phyloP scores from a whole-genome alignment of 2,329 filamentous ascomycete species.

The Pseudogymnoascus sp. region DNA sequence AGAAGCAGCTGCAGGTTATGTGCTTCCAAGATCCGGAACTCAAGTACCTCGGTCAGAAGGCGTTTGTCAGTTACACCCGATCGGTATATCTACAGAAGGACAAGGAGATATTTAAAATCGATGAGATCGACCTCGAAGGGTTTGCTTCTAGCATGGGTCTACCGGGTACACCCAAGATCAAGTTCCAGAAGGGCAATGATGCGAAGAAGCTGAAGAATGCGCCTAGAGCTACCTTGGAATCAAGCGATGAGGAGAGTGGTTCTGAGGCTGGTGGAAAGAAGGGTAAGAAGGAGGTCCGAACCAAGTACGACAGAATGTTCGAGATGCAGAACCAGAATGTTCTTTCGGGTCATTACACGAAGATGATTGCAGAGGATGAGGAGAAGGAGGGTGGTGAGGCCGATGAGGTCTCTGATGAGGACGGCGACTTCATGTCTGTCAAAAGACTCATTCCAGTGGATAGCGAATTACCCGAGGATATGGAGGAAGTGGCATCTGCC shows the following conservation, averaged over 20 bases:
- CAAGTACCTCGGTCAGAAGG: conserved; percentile 93
- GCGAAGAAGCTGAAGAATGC: conserved; percentile 83
- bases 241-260: conserved; percentile 47
- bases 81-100: conserved; percentile 84
- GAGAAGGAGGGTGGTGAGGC: conserved; percentile 36
- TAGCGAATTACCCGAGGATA: conserved; percentile 40
- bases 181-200: conserved; percentile 84
- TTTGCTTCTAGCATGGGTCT: conserved; percentile 81
- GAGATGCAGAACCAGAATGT: conserved; percentile 94
- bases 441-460: conserved; percentile 77
- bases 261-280: conserved; percentile 45
- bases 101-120: conserved; percentile 82
- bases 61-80: conserved; percentile 82
- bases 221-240: conserved; percentile 57
- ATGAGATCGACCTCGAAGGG: conserved; percentile 74
- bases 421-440: conserved; percentile 79
- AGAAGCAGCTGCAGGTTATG: conserved; percentile 82
- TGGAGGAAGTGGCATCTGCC: conserved; percentile 34
- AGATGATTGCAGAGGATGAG: conserved; percentile 62
- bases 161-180: conserved; percentile 85
- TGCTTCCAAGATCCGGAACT: conserved; percentile 91
- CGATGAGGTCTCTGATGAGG: conserved; percentile 48
- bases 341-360: conserved; percentile 85
- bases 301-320: conserved; percentile 97
- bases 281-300: conserved; percentile 65